A percentile compares a stretch with the other conserved stretches of the same genome.
These are phyloP conservation scores for Candida verbasci DNA, from an alignment of 805 yeast species.

Conservation along the genomic window DNA sequence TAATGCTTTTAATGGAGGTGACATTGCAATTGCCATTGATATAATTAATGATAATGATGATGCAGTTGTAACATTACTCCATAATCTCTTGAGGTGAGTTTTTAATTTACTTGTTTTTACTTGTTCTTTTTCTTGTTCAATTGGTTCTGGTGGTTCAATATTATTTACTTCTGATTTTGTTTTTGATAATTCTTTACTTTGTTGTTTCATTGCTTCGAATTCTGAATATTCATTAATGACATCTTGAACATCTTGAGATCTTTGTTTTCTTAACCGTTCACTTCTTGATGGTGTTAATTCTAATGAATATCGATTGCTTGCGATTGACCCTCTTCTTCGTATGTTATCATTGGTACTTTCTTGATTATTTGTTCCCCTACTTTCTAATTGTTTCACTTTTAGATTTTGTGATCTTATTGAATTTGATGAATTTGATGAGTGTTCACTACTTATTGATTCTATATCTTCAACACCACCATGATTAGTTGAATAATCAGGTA, in stretches of 20 bases:
- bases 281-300: conserved; percentile 17
- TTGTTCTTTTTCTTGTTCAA: conserved; percentile 2
- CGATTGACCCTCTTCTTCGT: conserved; percentile 2
- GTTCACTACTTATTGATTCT: conserved; percentile 1
- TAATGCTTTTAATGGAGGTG: conserved; percentile 78
- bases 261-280: conserved; percentile 20
- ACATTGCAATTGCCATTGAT: conserved; percentile 65
- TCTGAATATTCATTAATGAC: conserved; percentile 46
- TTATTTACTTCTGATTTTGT: conserved; percentile 20
- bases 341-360: background rate
- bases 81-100: conserved; percentile 10
- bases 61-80: conserved; percentile 62
- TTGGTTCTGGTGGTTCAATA: conserved; percentile 10
- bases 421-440: too few relatives aligned
- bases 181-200: conserved; percentile 15
- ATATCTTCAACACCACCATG: background rate
- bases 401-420: conserved; percentile 17
- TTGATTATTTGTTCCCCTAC: conserved; percentile 9
- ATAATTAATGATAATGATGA: conserved; percentile 67
- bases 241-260: conserved; percentile 32
- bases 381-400: conserved; percentile 9
- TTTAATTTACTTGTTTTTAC: conserved; percentile 3
- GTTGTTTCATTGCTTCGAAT: conserved; percentile 28
- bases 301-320: conserved; percentile 8
- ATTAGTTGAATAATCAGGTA: too few relatives aligned